Evolutionary conservation across 805 yeast genomes (phyloP), one percentile per base, ranked within the genome.

Genomic region (Myxozyma melibiosi): DNA sequence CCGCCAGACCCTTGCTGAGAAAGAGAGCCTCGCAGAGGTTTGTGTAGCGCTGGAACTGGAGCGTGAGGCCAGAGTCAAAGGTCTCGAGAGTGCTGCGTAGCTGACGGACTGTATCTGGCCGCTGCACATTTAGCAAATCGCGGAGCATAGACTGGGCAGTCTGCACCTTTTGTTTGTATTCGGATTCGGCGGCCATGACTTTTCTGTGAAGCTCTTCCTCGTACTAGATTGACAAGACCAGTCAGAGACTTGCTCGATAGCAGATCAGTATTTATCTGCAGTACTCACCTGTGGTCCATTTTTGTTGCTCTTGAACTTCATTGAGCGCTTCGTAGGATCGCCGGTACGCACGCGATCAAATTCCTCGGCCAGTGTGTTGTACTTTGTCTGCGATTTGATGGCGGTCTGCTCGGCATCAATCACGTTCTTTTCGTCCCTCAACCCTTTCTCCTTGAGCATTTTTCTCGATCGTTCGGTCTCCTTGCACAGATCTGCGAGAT

Each of bases 171-270:
- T 81, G 83, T 70, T 85, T 84, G 74, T 90, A 94, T 62, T 94
- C 99, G 52, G 81, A 79, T 71, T 94, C 97, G 0, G 97, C 95
- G 53, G 77, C 73, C 63, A 86, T 88, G 45, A 94, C 88, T 68
- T 92, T 91, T 53, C 84, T 75, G 59, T 80, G 83, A 18, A 92
- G 76, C 48, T 91, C 96, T 68, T 92, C 98, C 69, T 94, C 98
- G 69, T 85, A 88, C 50, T 43, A n/a, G 8, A 8, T 11, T 14
- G 13, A 35, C n/a, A 35, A 35, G 16, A 5, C 24, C 6, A 28
- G 30, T 43, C 30, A 28, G 37, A n/a, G n/a, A n/a, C n/a, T n/a
- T n/a, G n/a, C n/a, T n/a, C 24, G 13, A 9, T 28, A 14, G 39
- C 6, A 14, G 14, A 9, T n/a, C 35, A 24, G 14, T 9, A 5